Base-by-base conservation (phyloP, 345 rosid species). In the Alliaria petiolata region DNA sequence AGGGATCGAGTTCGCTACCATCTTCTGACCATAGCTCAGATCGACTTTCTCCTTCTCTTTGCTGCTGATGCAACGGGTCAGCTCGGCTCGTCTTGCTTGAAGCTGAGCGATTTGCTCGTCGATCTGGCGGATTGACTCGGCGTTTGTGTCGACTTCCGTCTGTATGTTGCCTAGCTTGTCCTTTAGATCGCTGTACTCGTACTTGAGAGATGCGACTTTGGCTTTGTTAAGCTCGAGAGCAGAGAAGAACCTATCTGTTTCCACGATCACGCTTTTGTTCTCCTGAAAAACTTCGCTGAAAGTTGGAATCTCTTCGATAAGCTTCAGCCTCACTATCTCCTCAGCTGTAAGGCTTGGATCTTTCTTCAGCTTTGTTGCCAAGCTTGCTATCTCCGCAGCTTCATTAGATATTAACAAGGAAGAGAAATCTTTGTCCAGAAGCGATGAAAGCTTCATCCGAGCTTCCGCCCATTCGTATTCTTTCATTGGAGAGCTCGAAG, bases 261-360 rank as follows among this genome's bases (percentile, higher is more conserved):
- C 77, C 31, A 73, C 69, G 60, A 84, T 72, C 17, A 76, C 36
- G 33, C 60, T 59, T 79, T 83, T 76, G 75, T 82, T 84, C 78
- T 85, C 87, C 1, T 82, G 76, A 44, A 79, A 89, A 17, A 80
- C 86, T 78, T 83, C 78, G 35, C 87, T 80, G 51, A 81, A 84
- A 11, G 75, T 69, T 25, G 96, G 89, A 11, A 89, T 83, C 72
- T 89, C 91, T 65, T 86, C 86, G 6, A 90, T 80, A 55, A 85
- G 75, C 72, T 86, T 87, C 65, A 84, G 50, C 81, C 82, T 87
- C 34, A 87, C 88, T 30, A 80, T 84, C 67, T 87, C 85, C 22
- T 83, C 93, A 1, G 89, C 89, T 76, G 72, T 76, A 25, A 89
- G 73, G 46, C 43, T 65, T 55, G 91, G 89, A 77, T 86, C 88